Base-by-base conservation (phyloP, 331 rosid species). In the Rosa hybrid region DNA sequence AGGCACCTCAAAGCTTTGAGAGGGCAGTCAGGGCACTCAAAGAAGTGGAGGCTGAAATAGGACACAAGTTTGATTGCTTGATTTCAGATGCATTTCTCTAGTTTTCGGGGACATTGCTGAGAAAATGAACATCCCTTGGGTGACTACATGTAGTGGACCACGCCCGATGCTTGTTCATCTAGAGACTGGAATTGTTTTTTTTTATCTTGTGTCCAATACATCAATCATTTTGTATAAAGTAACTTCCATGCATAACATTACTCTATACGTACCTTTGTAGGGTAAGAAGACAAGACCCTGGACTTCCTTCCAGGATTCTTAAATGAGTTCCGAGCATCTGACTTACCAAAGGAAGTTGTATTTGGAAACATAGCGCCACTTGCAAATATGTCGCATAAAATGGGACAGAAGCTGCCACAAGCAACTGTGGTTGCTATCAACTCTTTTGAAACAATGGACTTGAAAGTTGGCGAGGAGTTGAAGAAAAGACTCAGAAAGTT, bases 141-240 rank as follows among this genome's bases (percentile, higher is more conserved):
- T 92, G 30, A 86, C 91, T 21, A 71, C 90, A 0, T 92, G 94
- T 92, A 80, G 87, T 1, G 94, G 89, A 20, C 89, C 92, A 38
- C 86, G 77, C 20, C n/a, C 94, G n/a, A 68, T 89, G 12, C 86
- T 88, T 13, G 78, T 68, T 13, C 94, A 90, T 79, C 20, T 88
- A 20, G 42, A 42, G 34, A 78, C 86, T 0, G 78, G 80, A 12
- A 45, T 75, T 30, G 20, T 11, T 30, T 42, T 13, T 74, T 12
- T 21, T 23, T 51, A 54, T 2, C 6, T 53, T 21, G 6, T 0
- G 64, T 57, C 5, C 30, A 8, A 59, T 23, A 9, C 62, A n/a
- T 56, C 62, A 38, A 21, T 59, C 7, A 9, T 21, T 59, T 21
- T 59, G 65, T 51, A 63, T 56, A 56, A 5, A 7, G 16, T 6